These are phyloP conservation scores for Capsicum pubescens DNA, from an alignment of 257 asterid species.

Conservation along the genomic window DNA sequence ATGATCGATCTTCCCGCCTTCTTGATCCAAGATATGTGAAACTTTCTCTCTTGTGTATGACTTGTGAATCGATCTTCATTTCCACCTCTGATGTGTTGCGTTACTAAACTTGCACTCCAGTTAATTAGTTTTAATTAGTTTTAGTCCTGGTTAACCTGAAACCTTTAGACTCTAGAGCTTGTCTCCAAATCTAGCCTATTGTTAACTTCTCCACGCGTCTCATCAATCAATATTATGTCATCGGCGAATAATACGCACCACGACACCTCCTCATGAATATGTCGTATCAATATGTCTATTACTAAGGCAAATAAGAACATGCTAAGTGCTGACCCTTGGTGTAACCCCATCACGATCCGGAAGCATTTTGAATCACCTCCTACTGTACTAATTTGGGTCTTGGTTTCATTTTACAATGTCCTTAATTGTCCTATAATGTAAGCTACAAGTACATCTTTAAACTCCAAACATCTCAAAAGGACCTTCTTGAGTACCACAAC, in stretches of 20 bases:
- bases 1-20: background rate
- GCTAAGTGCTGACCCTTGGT: background rate
- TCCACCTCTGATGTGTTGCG: background rate
- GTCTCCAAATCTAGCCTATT: background rate
- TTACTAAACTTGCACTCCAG: background rate
- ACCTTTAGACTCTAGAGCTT: background rate
- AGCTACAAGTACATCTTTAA: background rate
- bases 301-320: background rate
- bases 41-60: background rate
- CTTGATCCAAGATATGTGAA: background rate
- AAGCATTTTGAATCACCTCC: background rate
- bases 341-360: background rate
- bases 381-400: background rate
- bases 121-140: background rate
- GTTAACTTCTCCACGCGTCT: background rate
- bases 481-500: background rate
- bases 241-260: background rate
- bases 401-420: background rate
- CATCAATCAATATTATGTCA: background rate
- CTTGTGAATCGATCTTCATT: background rate
- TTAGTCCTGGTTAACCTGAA: background rate
- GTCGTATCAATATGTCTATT: background rate
- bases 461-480: slow-evolving; percentile 5
- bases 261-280: background rate
- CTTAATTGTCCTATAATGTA: background rate